Base-by-base conservation (phyloP, 495 filamentous ascomycete genomes). In the Hypoxylon rickii region DNA sequence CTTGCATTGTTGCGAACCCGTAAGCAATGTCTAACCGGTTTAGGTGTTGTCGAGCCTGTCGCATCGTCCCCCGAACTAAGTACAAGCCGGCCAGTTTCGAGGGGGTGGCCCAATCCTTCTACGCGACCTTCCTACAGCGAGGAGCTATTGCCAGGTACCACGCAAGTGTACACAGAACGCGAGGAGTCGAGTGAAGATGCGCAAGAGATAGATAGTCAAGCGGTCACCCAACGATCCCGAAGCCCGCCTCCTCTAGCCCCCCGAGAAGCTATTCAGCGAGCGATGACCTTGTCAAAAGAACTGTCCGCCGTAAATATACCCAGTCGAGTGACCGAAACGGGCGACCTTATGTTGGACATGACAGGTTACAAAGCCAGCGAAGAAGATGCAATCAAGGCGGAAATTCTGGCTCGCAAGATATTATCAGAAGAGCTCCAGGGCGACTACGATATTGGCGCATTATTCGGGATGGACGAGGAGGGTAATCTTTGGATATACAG, bases 401-500 rank as follows among this genome's bases (percentile, higher is more conserved):
- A 99, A 69, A 83, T 95, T 17, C 80, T 97, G 52, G 95, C 94
- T 3, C 86, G 95, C n/a, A 95, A 92, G 65, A 91, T 99, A 20
- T 81, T 97, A n/a, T 82, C 89, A 0, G 92, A 97, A 65, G 95
- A 97, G 69, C 73, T 97, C 16, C 89, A 97, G 68, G 94, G 92
- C 12, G 88, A 90, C 61, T 96, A 97, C 68, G 95, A 99, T 67
- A 93, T 99, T 63, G 93, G 93, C 21, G 87, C 94, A 19, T 79
- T 99, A 5, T 96, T 99, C 67, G 93, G 90, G 6, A 90, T 90
- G 18, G 94, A 99, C 65, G 91, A 95, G 63, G 85, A 92, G 40
- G 94, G 94, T 3, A 97, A 99, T 65, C 76, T 99, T 7, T 97
- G 94, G 95, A 97, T 97, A 47, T 99, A 97, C 72, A 94, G 89